Percentiles rank a stretch among this genome's conserved stretches.
These are phyloP conservation scores for Pelargonium myrrhifolium DNA, from an alignment of 441 rosid species.

Conservation along the genomic window DNA sequence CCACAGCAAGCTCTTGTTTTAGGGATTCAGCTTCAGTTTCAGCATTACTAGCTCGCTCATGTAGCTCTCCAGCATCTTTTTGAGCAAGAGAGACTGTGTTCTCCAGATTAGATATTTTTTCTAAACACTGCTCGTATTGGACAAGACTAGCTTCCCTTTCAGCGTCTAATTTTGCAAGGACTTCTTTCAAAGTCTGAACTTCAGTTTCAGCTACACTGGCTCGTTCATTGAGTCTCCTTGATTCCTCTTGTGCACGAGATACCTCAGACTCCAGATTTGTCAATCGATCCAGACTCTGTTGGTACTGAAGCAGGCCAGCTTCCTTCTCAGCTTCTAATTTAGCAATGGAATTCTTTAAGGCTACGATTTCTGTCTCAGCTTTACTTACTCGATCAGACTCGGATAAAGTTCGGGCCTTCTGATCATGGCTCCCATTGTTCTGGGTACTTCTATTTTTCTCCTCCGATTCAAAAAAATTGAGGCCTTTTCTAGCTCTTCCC, in stretches of 20 bases:
- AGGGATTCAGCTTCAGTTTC: constrained; percentile 48
- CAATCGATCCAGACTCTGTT: constrained; percentile 59
- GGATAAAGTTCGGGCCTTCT: constrained; percentile 38
- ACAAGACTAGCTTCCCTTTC: constrained; percentile 52
- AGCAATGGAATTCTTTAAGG: constrained; percentile 60
- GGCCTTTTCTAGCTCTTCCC: constrained; percentile 55
- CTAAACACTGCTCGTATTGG: constrained; percentile 66
- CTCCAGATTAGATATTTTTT: constrained; percentile 58
- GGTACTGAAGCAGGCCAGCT: constrained; percentile 61
- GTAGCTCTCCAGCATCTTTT: constrained; percentile 50
- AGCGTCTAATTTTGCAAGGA: constrained; percentile 45
- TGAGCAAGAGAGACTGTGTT: constrained; percentile 40
- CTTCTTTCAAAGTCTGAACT: constrained; percentile 52
- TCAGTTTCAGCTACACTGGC: constrained; percentile 77
- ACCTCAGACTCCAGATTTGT: constrained; percentile 64
- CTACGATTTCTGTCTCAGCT: constrained; percentile 68
- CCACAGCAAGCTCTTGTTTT: constrained; percentile 42
- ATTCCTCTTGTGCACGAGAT: constrained; percentile 59
- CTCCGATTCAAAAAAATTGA: constrained; percentile 54
- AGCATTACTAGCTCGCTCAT: constrained; percentile 51
- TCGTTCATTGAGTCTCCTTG: constrained; percentile 43
- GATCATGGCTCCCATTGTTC: constrained; percentile 22
- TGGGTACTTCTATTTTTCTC: constrained; percentile 33
- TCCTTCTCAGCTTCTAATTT: constrained; percentile 87
- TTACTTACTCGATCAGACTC: constrained; percentile 60